Conservation (phyloP, 2,329 filamentous ascomycete genomes). For the Ophiostoma novo-ulmi region DNA sequence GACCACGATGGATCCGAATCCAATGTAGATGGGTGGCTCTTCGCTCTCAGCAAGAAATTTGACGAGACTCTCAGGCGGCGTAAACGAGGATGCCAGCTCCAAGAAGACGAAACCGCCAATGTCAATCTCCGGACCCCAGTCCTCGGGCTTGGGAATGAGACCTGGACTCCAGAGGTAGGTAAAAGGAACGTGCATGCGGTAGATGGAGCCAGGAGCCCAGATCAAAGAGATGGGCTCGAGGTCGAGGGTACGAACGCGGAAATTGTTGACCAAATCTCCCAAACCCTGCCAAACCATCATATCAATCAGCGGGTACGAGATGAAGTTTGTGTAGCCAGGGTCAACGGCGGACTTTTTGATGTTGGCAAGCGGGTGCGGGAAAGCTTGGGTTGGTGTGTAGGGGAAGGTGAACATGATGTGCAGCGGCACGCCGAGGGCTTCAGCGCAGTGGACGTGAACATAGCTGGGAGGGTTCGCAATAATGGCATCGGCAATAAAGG, state of each 20-base stretch:
- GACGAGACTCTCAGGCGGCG: conserved; percentile 51
- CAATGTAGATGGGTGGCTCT: conserved; percentile 64
- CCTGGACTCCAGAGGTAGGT: conserved; percentile 68
- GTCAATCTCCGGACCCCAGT: conserved; percentile 66
- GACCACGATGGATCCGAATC: conserved; percentile 71
- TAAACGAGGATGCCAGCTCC: conserved; percentile 58
- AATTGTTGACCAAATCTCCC: conserved; percentile 71
- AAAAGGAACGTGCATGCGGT: conserved; percentile 67
- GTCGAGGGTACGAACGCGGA: conserved; percentile 62
- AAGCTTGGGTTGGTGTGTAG: conserved; percentile 68
- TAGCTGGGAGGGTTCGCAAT: conserved; percentile 79
- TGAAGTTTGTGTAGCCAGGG: conserved; percentile 69
- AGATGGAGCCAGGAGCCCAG: conserved; percentile 70
- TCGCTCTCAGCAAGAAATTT: conserved; percentile 54
- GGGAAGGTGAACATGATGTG: conserved; percentile 89
- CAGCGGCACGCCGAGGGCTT: conserved; percentile 69
- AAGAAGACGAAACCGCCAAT: conserved; percentile 76
- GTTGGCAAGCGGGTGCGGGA: conserved; percentile 72
- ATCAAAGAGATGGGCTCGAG: conserved; percentile 70
- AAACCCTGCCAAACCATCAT: conserved; percentile 90
- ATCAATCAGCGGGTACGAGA: conserved; percentile 74
- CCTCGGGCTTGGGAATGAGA: conserved; percentile 60
- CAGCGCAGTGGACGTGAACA: conserved; percentile 73
- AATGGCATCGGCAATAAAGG: conserved; percentile 71
- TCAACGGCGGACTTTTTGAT: conserved; percentile 70